Evolutionary conservation across 208 protist genomes (phyloP).

Genomic region (Leishmania lainsoni): DNA sequence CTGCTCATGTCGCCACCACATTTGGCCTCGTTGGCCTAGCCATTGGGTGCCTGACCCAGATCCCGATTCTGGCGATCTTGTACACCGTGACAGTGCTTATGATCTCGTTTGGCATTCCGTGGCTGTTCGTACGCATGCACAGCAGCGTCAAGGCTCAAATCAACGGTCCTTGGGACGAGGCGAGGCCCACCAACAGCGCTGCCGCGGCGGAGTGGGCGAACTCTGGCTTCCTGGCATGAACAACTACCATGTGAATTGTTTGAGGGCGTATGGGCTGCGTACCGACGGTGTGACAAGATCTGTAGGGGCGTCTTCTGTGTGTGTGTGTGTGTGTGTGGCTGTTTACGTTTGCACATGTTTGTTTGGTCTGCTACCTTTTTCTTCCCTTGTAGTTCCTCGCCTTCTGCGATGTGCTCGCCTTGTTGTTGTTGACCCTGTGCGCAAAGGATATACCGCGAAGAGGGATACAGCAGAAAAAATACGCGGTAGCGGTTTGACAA

Average conservation of each 20-base stretch:
- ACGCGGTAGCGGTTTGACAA: background rate
- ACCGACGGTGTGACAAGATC: background rate
- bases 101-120: conserved; percentile 80
- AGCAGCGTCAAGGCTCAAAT: conserved; percentile 86
- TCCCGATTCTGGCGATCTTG: conserved; percentile 62
- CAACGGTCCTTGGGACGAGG: conserved; percentile 93
- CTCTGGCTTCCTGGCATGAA: conserved; percentile 68
- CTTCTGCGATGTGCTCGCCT: background rate
- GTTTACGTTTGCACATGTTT: background rate
- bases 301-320: background rate
- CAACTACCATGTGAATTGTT: background rate
- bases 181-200: conserved; percentile 91
- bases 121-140: conserved; percentile 79
- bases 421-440: background rate
- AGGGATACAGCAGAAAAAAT: background rate
- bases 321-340: background rate
- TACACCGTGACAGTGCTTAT: conserved; percentile 52
- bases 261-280: background rate
- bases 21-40: conserved; percentile 62
- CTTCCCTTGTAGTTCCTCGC: background rate
- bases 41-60: conserved; percentile 53
- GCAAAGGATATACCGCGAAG: background rate
- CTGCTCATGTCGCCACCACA: conserved; percentile 70
- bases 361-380: background rate
- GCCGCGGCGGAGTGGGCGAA: conserved; percentile 92